A percentile compares a stretch with the other conserved stretches of the same genome.
phyloP scores from a whole-genome alignment of 2,329 filamentous ascomycete species.

The Mycosphaerella arachidis region DNA sequence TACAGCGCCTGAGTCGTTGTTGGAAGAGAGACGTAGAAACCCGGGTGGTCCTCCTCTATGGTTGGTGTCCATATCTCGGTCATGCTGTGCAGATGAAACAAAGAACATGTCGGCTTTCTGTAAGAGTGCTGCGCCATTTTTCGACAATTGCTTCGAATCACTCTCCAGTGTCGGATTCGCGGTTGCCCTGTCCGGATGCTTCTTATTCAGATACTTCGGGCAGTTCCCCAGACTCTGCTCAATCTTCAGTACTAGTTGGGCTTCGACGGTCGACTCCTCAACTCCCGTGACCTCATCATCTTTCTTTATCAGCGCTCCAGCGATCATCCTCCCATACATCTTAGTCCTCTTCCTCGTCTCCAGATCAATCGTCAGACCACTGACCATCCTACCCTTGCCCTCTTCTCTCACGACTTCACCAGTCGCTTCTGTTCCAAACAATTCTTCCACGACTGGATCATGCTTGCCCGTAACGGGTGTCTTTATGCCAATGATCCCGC shows the following conservation, averaged over 20 bases:
- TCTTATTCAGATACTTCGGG: slow-evolving; percentile 81
- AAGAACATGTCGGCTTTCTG: slow-evolving; percentile 70
- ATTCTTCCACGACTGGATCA: slow-evolving; percentile 65
- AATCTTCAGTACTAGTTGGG: slow-evolving; percentile 63
- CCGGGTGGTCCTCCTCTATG: slow-evolving; percentile 70
- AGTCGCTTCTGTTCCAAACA: slow-evolving; percentile 50
- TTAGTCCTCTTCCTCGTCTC: slow-evolving; percentile 68
- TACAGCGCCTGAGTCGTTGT: slow-evolving; percentile 43
- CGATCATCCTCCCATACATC: slow-evolving; percentile 64
- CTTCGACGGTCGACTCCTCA: slow-evolving; percentile 32
- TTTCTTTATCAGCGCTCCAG: slow-evolving; percentile 50
- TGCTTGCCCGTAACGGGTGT: slow-evolving; percentile 55
- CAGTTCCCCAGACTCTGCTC: slow-evolving; percentile 74
- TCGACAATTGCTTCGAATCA: slow-evolving; percentile 45
- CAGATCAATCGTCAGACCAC: slow-evolving; percentile 60
- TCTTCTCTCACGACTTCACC: slow-evolving; percentile 42
- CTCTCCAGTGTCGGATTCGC: slow-evolving; percentile 53
- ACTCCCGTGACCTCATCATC: slow-evolving; percentile 30
- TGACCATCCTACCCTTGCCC: slow-evolving; percentile 51
- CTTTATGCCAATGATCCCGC: slow-evolving; percentile 60
- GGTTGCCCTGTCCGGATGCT: slow-evolving; percentile 53
- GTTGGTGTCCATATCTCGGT: slow-evolving; percentile 74
- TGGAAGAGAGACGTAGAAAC: slow-evolving; percentile 65
- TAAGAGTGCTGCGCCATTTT: slow-evolving; percentile 57
- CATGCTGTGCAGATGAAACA: slow-evolving; percentile 61